Evolutionary conservation across 2,329 filamentous ascomycete genomes (phyloP).

Genomic region (Volutella citrinella): DNA sequence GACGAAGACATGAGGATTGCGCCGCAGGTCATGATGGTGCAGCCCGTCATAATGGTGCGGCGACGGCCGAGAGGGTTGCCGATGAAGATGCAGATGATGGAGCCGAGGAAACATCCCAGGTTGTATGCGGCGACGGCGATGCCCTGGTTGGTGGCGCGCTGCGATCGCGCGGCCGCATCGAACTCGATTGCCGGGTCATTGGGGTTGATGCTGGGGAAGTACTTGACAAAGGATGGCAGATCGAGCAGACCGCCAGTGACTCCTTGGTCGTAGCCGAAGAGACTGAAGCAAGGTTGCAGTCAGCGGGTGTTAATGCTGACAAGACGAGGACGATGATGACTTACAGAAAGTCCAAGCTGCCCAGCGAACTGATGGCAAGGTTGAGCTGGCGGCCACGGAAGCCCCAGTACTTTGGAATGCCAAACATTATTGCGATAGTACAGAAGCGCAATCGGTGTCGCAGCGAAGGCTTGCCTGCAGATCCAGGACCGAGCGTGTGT

Average conservation of each 20-base stretch:
- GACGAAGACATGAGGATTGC: constrained; percentile 40
- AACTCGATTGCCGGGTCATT: constrained; percentile 32
- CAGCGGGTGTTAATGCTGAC: too few relatives aligned
- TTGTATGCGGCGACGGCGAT: constrained; percentile 46
- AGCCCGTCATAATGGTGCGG: constrained; percentile 38
- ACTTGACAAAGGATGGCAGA: constrained; percentile 29
- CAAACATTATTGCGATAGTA: too few relatives aligned
- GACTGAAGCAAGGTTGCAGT: too few relatives aligned
- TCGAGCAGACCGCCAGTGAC: constrained; percentile 33
- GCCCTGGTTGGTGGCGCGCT: constrained; percentile 27
- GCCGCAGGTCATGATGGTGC: constrained; percentile 39
- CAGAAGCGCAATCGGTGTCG: too few relatives aligned
- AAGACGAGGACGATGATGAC: too few relatives aligned
- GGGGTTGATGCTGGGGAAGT: constrained; percentile 35
- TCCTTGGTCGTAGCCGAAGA: constrained; percentile 33
- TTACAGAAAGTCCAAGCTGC: too few relatives aligned
- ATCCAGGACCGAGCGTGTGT: too few relatives aligned
- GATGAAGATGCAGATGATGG: constrained; percentile 36
- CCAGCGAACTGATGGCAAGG: too few relatives aligned
- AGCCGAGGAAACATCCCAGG: constrained; percentile 46
- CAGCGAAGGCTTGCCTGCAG: too few relatives aligned
- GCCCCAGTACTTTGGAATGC: too few relatives aligned
- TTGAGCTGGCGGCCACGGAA: too few relatives aligned
- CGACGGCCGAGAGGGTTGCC: constrained; percentile 44
- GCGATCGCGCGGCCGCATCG: constrained; percentile 38